Evolutionary conservation across 495 filamentous ascomycete genomes (phyloP).

Genomic region (Penicillium cosmopolitanum): DNA sequence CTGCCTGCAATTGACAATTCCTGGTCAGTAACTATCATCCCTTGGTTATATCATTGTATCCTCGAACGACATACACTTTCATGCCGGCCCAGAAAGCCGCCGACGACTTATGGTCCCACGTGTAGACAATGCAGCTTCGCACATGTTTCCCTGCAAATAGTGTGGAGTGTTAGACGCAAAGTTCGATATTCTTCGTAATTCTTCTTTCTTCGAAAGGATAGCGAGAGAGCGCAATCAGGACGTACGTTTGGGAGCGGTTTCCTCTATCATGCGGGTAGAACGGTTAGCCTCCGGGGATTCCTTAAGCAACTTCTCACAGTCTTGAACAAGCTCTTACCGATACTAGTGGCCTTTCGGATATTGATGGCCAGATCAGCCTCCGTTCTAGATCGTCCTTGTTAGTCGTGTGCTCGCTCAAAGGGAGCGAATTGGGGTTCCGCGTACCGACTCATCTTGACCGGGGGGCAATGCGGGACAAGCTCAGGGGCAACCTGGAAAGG

Average conservation of each 20-base stretch:
- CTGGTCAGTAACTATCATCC: conserved; percentile 10
- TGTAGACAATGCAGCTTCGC: conserved; percentile 96
- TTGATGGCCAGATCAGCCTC: conserved; percentile 93
- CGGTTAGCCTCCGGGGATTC: not conserved
- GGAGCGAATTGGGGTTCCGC: conserved; percentile 16
- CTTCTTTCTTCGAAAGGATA: not conserved
- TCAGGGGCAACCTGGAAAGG: conserved; percentile 27
- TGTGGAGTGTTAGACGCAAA: conserved; percentile 10
- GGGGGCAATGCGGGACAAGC: conserved; percentile 20
- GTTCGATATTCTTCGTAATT: too few relatives aligned
- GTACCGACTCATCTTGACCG: conserved; percentile 51
- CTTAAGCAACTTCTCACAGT: conserved; percentile 4
- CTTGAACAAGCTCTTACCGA: conserved; percentile 52
- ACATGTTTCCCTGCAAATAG: conserved; percentile 83
- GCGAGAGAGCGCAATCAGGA: conserved; percentile 5
- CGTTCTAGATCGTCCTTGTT: conserved; percentile 59
- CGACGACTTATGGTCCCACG: conserved; percentile 98
- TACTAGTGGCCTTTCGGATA: conserved; percentile 94
- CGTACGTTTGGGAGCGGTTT: conserved; percentile 91
- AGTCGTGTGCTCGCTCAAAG: conserved; percentile 12
- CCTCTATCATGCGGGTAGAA: conserved; percentile 55
- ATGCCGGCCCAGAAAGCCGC: conserved; percentile 96
- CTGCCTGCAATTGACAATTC: conserved; percentile 59
- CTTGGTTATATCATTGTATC: not conserved
- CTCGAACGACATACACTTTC: conserved; percentile 76